Percentiles rank a stretch among this genome's conserved stretches.
These are phyloP conservation scores for Candida albicans DNA, from an alignment of 1,139 yeast genomes.

Conservation along the genomic window DNA sequence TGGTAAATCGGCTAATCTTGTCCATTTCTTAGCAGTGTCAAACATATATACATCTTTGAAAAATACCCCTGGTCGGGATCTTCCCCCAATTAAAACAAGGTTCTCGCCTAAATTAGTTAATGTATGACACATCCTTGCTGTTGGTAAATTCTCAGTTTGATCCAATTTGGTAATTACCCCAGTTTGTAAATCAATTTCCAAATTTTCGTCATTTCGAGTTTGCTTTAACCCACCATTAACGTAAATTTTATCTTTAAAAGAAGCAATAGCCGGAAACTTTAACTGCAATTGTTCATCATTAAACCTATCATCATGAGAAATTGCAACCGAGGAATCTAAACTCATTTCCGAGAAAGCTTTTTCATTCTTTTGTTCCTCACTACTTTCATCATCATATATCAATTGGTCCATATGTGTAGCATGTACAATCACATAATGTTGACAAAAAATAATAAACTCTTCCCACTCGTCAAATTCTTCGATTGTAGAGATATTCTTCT, in stretches of 20 bases:
- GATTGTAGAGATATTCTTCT: constrained; percentile 43
- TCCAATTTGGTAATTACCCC: constrained; percentile 11
- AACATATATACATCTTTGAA: constrained; percentile 33
- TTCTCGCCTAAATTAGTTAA: constrained; percentile 33
- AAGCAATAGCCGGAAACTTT: constrained; percentile 49
- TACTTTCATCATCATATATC: constrained; percentile 13
- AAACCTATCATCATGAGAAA: constrained; percentile 14
- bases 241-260: constrained; percentile 25
- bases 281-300: constrained; percentile 24
- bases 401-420: constrained; percentile 47
- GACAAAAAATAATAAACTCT: constrained; percentile 74
- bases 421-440: constrained; percentile 70
- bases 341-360: neutral
- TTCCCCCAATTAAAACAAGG: constrained; percentile 63
- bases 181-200: constrained; percentile 12
- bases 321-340: constrained; percentile 10
- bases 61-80: constrained; percentile 57
- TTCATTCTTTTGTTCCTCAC: constrained; percentile 3
- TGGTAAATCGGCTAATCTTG: constrained; percentile 35
- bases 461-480: constrained; percentile 86
- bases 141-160: constrained; percentile 18
- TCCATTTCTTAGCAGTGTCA: constrained; percentile 30
- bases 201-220: constrained; percentile 31
- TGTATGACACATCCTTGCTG: constrained; percentile 63
- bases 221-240: constrained; percentile 60